These are phyloP conservation scores for Coemansia sp. DNA, from an alignment of 192 early-diverging fungal species.

Conservation along the genomic window DNA sequence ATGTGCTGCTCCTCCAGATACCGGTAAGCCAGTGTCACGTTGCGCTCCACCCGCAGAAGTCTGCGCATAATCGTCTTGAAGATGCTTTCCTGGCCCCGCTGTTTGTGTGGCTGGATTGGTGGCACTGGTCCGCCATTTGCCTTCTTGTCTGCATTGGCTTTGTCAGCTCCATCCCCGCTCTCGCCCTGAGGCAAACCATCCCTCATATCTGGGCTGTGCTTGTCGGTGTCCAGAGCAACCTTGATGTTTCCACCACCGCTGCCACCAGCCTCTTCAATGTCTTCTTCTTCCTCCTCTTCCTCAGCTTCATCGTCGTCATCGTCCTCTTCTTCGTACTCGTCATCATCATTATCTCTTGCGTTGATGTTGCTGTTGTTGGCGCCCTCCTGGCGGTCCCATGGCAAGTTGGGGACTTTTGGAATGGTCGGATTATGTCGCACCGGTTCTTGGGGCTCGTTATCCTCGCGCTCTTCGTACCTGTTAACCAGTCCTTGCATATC, in stretches of 20 bases:
- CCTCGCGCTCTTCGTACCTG: slow-evolving; percentile 26
- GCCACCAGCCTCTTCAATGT: neutral
- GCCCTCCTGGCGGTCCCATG: slow-evolving; percentile 23
- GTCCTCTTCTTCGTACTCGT: slow-evolving; percentile 15
- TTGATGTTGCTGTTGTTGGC: slow-evolving; percentile 1
- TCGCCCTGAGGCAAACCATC: neutral
- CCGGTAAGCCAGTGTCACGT: slow-evolving; percentile 70
- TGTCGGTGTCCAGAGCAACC: neutral
- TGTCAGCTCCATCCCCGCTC: neutral
- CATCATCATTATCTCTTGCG: slow-evolving; percentile 1
- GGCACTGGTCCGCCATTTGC: slow-evolving; percentile 2
- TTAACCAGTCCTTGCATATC: slow-evolving; percentile 47
- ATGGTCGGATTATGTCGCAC: slow-evolving; percentile 9
- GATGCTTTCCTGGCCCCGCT: slow-evolving; percentile 72
- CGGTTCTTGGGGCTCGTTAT: slow-evolving; percentile 15
- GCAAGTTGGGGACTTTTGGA: slow-evolving; percentile 43
- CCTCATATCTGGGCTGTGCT: neutral
- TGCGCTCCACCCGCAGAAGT: slow-evolving; percentile 73
- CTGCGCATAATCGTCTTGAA: slow-evolving; percentile 92
- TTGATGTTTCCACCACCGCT: neutral
- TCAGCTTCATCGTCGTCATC: slow-evolving; percentile 13
- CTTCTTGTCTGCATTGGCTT: neutral
- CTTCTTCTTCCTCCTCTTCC: no score
- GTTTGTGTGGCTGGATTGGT: slow-evolving; percentile 4
- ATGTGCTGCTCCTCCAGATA: slow-evolving; percentile 79